These are phyloP conservation scores for Stachybotrys elegans DNA, from an alignment of 2,329 filamentous ascomycete species.

Conservation along the genomic window DNA sequence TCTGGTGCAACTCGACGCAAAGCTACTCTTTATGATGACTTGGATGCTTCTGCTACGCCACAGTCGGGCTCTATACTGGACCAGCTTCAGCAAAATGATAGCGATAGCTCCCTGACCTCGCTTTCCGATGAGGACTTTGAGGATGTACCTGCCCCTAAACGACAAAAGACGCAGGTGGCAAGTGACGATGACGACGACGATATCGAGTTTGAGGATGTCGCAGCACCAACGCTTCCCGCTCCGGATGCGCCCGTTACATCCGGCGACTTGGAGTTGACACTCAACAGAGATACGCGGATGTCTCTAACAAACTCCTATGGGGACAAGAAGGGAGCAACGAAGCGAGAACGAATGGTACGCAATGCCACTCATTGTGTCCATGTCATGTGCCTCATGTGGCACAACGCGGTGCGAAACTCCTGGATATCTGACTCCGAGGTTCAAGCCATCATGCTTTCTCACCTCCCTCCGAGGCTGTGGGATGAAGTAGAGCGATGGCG, in stretches of 20 bases:
- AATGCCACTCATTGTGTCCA: constrained; percentile 81
- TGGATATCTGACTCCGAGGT: constrained; percentile 77
- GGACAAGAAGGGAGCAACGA: constrained; percentile 77
- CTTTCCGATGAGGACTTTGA: constrained; percentile 54
- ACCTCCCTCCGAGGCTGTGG: constrained; percentile 62
- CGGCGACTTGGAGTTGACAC: constrained; percentile 69
- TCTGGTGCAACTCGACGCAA: constrained; percentile 34
- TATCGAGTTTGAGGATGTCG: constrained; percentile 58
- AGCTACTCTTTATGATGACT: constrained; percentile 55
- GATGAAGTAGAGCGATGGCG: constrained; percentile 72
- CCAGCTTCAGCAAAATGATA: constrained; percentile 38
- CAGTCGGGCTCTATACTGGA: constrained; percentile 37
- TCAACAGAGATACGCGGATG: constrained; percentile 55
- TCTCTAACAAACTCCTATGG: constrained; percentile 56
- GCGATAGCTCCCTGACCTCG: constrained; percentile 45
- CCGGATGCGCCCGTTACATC: constrained; percentile 44
- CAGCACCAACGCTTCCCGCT: constrained; percentile 54
- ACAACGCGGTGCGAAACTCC: constrained; percentile 79
- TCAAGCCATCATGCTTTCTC: constrained; percentile 70
- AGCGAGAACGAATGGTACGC: constrained; percentile 75
- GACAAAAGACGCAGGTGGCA: constrained; percentile 28
- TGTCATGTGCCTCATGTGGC: constrained; percentile 81
- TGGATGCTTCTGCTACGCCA: constrained; percentile 46
- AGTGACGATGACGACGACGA: constrained; percentile 33
- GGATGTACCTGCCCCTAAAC: constrained; percentile 34